Evolutionary conservation across 2,329 filamentous ascomycete species (phyloP), one percentile per base, ranked within the genome.

Genomic region (Byssochlamys sp.): DNA sequence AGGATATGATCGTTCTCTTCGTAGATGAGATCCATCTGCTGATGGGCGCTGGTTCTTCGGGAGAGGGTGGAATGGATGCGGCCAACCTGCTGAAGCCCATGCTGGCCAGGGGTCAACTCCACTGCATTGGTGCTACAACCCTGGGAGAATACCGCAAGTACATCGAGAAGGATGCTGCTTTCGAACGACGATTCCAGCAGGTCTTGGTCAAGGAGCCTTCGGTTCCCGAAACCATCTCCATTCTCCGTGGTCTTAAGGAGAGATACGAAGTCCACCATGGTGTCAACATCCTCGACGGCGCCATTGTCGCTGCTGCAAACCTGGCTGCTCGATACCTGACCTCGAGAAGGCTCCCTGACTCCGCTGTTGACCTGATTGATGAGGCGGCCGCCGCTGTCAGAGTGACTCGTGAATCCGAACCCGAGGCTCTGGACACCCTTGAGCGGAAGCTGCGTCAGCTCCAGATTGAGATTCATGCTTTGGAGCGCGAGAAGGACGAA

Each of bases 1-100:
- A 94, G 72, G 92, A 97, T 58, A 96, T 91, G 80, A 96, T 99
- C 69, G 88, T 99, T 55, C 85, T 99, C 61, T 99, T 99, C 67
- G 94, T 99, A 64, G 94, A 99, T 74, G 94, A 99, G 74, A 99
- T 99, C 63, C 94, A 99, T 77, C 82, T 99, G 61, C 85, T 99
- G 61, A 99, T 99, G 94, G 94, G 94, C 59, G 94, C 94, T 63
- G 94, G 94, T 59, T 86, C 91, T 39, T 92, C 89, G 56, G 94
- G 94, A 58, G 92, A 97, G 73, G 94, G 94, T 63, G 94, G 94
- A 66, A 99, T 99, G 94, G 94, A 99, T 71, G 94, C 94, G 54
- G 94, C 94, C 67, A 99, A 99, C 73, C 78, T 99, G 67, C 82
- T 99, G 62, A 99, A 99, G 79, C 94, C 94, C 58, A 97, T 97